Conservation (phyloP, 1,139 yeast genomes). For the Debaryomyces sp. region DNA sequence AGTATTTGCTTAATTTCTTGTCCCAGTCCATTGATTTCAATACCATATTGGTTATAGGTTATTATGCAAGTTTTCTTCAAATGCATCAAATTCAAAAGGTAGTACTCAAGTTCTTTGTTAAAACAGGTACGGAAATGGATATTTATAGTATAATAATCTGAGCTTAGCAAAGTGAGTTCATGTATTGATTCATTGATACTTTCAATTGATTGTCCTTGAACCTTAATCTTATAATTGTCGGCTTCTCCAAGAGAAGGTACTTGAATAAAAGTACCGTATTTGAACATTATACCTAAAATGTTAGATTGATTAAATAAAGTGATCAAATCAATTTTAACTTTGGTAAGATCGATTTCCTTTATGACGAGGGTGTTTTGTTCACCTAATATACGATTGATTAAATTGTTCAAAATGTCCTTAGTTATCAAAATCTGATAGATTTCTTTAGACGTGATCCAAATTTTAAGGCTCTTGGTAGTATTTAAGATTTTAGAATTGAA, state of each 20-base stretch:
- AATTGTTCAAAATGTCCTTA: conserved; percentile 29
- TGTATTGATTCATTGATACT: conserved; percentile 59
- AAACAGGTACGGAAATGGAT: conserved; percentile 17
- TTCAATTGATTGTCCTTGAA: conserved; percentile 57
- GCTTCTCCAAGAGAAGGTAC: conserved; percentile 60
- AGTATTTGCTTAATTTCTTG: conserved; percentile 32
- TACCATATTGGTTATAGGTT: conserved; percentile 31
- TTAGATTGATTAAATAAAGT: conserved; percentile 48
- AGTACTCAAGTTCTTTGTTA: conserved; percentile 16
- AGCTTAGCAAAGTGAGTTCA: conserved; percentile 50
- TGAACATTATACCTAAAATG: conserved; percentile 55
- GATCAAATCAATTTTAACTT: conserved; percentile 49
- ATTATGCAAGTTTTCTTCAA: conserved; percentile 30
- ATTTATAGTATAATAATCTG: conserved; percentile 43
- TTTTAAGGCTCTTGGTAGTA: conserved; percentile 23
- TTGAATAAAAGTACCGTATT: conserved; percentile 68
- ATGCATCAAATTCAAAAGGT: conserved; percentile 24
- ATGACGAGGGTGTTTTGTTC: conserved; percentile 14
- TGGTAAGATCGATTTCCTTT: conserved; percentile 35
- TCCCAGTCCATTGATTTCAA: conserved; percentile 33
- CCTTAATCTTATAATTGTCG: conserved; percentile 39
- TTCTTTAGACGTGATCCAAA: conserved; percentile 39
- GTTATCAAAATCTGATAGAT: conserved; percentile 33
- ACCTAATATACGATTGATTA: conserved; percentile 20
- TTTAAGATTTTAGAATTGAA: conserved; percentile 33